Evolutionary conservation across 1,284 basidiomycete species (phyloP).

Genomic region (Vanrija sp.): DNA sequence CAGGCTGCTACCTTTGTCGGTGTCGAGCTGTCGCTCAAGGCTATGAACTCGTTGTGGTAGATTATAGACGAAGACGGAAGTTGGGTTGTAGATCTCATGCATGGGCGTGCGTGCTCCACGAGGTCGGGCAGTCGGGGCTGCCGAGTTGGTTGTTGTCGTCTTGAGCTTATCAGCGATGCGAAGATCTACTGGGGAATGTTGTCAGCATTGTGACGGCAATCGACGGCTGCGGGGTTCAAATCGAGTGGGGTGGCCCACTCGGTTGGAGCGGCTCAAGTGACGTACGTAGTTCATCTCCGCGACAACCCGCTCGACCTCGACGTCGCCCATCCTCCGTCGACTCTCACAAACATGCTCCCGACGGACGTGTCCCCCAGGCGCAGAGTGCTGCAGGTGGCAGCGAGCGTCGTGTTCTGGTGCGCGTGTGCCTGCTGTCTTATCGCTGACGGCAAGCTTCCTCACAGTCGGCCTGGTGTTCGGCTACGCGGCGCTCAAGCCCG

Average conservation of each 20-base stretch:
- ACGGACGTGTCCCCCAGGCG: slow-evolving; percentile 7
- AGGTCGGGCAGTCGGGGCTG: not conserved
- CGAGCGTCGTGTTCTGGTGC: slow-evolving; percentile 29
- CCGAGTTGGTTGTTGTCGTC: too few species aligned
- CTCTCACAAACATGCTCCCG: slow-evolving; percentile 5
- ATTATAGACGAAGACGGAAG: not conserved
- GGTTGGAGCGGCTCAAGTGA: too few species aligned
- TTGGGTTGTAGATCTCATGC: too few species aligned
- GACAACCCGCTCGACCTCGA: not conserved
- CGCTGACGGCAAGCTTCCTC: slow-evolving; percentile 18
- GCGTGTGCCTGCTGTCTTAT: too few species aligned
- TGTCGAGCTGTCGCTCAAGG: slow-evolving; percentile 47
- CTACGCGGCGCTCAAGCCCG: slow-evolving; percentile 34
- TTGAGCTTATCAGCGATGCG: too few species aligned
- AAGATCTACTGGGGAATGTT: too few species aligned
- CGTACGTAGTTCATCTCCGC: not conserved
- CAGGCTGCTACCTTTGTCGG: slow-evolving; percentile 47
- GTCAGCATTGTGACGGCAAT: too few species aligned
- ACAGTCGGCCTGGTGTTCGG: slow-evolving; percentile 34
- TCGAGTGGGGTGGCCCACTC: too few species aligned
- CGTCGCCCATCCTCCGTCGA: not conserved
- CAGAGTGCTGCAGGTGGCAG: slow-evolving; percentile 18
- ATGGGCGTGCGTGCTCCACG: not conserved
- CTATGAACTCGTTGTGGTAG: slow-evolving; percentile 47
- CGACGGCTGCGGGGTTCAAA: too few species aligned